phyloP scores from a whole-genome alignment of 192 early-diverging fungal species.

The Nowakowskiella sp. region DNA sequence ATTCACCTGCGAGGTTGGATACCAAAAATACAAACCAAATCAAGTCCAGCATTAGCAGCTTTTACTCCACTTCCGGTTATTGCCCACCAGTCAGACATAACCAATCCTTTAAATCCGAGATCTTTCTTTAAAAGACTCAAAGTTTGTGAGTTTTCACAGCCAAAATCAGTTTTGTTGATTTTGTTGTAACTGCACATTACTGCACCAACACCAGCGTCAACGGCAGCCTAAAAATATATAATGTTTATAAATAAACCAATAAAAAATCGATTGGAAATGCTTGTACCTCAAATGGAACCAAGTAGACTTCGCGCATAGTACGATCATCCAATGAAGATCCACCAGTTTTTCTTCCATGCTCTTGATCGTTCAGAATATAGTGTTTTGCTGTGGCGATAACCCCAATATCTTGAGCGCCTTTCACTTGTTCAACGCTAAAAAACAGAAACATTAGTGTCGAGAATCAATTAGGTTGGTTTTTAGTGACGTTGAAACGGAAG shows the following conservation, averaged over 20 bases:
- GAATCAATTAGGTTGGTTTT: too few species aligned
- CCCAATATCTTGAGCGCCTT: conserved; percentile 15
- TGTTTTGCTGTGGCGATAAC: conserved; percentile 25
- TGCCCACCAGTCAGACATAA: background rate
- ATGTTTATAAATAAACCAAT: background rate
- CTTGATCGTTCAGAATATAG: conserved; percentile 9
- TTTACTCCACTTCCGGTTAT: background rate
- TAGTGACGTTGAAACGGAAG: conserved; percentile 5
- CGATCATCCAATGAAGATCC: background rate
- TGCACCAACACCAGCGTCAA: conserved; percentile 14
- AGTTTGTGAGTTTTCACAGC: background rate
- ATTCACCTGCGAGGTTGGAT: background rate
- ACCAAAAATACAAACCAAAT: conserved; percentile 10
- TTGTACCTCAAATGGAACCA: background rate
- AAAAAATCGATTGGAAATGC: background rate
- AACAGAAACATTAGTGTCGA: too few species aligned
- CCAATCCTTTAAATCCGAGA: conserved; percentile 16
- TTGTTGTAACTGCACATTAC: conserved; percentile 25
- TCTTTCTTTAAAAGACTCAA: conserved; percentile 4
- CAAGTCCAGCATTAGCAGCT: background rate
- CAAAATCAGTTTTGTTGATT: conserved; percentile 2
- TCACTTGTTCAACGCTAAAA: too few species aligned
- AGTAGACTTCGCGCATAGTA: background rate
- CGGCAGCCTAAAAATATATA: background rate
- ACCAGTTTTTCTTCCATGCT: background rate